Percentiles rank a stretch among this genome's conserved stretches.
These are phyloP conservation scores for Dryas drummondii DNA, from an alignment of 306 rosid genomes.

Conservation along the genomic window DNA sequence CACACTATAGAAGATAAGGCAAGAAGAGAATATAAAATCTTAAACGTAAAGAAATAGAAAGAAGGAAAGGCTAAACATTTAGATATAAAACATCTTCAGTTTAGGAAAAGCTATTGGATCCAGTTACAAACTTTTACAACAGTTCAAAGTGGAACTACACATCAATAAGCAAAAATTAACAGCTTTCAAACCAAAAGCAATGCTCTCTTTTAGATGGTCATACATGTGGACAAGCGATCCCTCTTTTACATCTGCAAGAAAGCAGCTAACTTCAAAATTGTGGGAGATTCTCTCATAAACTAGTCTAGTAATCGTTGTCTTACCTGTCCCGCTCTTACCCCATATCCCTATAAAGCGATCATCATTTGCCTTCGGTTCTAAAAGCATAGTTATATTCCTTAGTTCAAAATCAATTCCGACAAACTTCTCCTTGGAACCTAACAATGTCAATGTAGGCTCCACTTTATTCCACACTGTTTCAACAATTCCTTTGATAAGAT, in stretches of 20 bases:
- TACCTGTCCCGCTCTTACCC: not conserved
- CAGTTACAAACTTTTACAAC: no score
- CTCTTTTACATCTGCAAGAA: not conserved
- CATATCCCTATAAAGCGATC: not conserved
- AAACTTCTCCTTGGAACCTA: not conserved
- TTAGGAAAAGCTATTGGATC: no score
- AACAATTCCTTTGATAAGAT: not conserved
- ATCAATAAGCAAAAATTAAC: no score
- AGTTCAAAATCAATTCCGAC: not conserved
- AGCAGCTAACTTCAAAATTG: not conserved
- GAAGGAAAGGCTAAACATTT: no score
- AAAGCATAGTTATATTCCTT: not conserved
- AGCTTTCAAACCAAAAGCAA: no score
- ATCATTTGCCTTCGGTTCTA: not conserved
- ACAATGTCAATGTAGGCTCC: not conserved
- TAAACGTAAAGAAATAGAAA: no score
- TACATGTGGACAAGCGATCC: no score
- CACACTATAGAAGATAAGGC: no score
- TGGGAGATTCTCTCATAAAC: not conserved
- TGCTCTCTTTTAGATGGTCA: no score
- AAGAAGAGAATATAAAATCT: no score
- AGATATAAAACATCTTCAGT: no score
- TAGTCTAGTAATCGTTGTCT: not conserved
- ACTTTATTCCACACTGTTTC: constrained; percentile 2
- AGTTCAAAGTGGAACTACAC: no score